A percentile compares a stretch with the other conserved stretches of the same genome.
Conservation (phyloP, 306 rosid species). For the Dalbergia oliveri region DNA sequence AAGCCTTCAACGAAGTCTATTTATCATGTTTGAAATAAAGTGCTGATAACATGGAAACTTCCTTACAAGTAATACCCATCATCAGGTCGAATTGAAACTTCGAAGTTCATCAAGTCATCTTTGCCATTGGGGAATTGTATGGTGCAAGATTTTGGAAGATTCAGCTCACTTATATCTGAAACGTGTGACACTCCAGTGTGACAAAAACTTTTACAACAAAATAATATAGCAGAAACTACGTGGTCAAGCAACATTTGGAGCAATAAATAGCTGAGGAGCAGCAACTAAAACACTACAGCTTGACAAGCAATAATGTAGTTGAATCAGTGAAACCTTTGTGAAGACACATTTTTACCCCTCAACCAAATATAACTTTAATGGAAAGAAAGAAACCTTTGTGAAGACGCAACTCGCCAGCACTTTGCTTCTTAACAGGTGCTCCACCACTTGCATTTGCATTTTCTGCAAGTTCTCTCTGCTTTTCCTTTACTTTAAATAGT, state of each 20-base stretch:
- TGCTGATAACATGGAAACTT: slow-evolving; percentile 37
- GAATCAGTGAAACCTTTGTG: slow-evolving; percentile 57
- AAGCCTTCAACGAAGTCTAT: slow-evolving; percentile 26
- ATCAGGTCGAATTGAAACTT: slow-evolving; percentile 92
- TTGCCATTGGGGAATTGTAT: slow-evolving; percentile 90
- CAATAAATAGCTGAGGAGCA: slow-evolving; percentile 14
- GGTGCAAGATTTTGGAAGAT: slow-evolving; percentile 82
- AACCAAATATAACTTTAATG: not conserved
- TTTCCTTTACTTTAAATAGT: slow-evolving; percentile 91
- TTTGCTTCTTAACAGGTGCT: slow-evolving; percentile 76
- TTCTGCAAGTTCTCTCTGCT: slow-evolving; percentile 88
- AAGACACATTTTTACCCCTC: slow-evolving; percentile 60
- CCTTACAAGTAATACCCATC: slow-evolving; percentile 90
- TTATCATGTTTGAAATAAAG: slow-evolving; percentile 18
- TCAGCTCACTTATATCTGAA: slow-evolving; percentile 96
- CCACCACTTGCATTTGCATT: slow-evolving; percentile 76
- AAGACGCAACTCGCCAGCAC: slow-evolving; percentile 96
- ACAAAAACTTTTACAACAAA: slow-evolving; percentile 37
- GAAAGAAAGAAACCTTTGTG: slow-evolving; percentile 70
- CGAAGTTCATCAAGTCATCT: slow-evolving; percentile 97
- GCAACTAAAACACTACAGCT: slow-evolving; percentile 10
- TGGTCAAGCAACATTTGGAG: slow-evolving; percentile 5
- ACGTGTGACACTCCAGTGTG: slow-evolving; percentile 36
- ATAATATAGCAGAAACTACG: slow-evolving; percentile 22
- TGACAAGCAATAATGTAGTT: slow-evolving; percentile 2